Base-by-base conservation (phyloP, 2,329 filamentous ascomycete species). In the Alternaria sp. region DNA sequence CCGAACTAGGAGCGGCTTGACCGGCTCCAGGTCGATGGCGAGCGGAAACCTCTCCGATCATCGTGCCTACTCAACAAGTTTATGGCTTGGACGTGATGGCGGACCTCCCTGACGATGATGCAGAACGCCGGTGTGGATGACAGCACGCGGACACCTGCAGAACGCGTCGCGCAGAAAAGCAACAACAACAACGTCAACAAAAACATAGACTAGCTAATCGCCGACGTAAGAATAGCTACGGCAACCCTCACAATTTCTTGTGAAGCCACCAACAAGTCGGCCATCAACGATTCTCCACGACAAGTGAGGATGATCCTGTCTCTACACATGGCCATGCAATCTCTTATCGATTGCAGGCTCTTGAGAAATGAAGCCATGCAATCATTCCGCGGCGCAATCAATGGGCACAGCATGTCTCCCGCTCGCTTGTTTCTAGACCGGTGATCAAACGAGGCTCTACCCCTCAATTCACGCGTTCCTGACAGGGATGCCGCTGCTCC, bases 391-490 rank as follows among this genome's bases (percentile, higher is more conserved):
- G 65, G 65, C 66, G 56, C 30, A 40, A 40, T 41, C 34, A 48
- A 41, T 44, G 28, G 38, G 27, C 40, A 32, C 51, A 32, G 44
- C 28, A 34, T 36, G 36, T 38, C 43, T 58, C 57, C 60, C 54
- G 56, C 59, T 65, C 66, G 64, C 70, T 67, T 71, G 68, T 71
- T 74, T 69, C 66, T 49, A 55, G 53, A 54, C 58, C 48, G 70
- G 50, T 64, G 72, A 75, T 75, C 72, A 75, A 68, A 75, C 72
- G 53, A 38, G 61, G 57, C 59, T 55, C 55, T 30, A 46, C 51
- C 49, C 49, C 53, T 57, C 57, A 46, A 54, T 60, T 44, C 44
- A 54, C 54, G 60, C 57, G 49, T 60, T 58, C 53, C 49, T 57
- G 54, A 38, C 58, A 60, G 53, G 58, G 52, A 51, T 60, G 36